A percentile compares a stretch with the other conserved stretches of the same genome.
Evolutionary conservation across 2,329 filamentous ascomycete genomes (phyloP).

Genomic region (Rosellinia necatrix): DNA sequence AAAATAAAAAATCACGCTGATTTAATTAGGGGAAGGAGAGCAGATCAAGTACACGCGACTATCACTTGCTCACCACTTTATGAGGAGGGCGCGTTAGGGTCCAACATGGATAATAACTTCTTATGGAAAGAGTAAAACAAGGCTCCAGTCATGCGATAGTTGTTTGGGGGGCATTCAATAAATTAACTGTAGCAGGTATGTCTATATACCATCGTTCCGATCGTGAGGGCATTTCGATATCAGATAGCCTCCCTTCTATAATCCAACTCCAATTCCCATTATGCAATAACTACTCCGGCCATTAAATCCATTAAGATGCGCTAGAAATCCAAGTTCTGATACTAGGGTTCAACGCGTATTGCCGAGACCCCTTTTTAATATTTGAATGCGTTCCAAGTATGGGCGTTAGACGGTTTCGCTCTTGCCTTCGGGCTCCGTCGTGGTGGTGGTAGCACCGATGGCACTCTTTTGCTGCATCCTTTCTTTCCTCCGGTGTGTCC

Average conservation of each 20-base stretch:
- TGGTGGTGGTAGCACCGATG: background rate
- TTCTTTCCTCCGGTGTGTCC: conserved; percentile 35
- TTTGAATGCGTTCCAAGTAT: background rate
- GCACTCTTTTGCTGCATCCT: conserved; percentile 16
- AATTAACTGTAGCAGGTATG: conserved; percentile 8
- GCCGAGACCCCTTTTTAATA: background rate
- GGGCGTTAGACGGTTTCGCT: conserved; percentile 11
- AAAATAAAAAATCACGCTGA: no score
- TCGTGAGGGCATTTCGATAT: conserved; percentile 3
- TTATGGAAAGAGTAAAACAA: no score
- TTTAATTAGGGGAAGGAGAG: no score
- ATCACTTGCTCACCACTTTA: no score
- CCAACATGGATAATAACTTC: no score
- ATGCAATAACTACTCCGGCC: conserved; percentile 6
- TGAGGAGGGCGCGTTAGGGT: no score
- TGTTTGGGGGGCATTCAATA: conserved; percentile 6
- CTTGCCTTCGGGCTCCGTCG: background rate
- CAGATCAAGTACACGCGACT: no score
- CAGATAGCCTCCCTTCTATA: background rate
- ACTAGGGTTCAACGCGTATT: background rate
- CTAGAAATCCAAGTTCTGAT: background rate
- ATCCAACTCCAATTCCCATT: conserved; percentile 7
- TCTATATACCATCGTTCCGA: background rate
- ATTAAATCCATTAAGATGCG: background rate
- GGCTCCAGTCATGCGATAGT: no score